Base-by-base conservation (phyloP, 2,329 filamentous ascomycete genomes). In the Trichoderma polysporum region DNA sequence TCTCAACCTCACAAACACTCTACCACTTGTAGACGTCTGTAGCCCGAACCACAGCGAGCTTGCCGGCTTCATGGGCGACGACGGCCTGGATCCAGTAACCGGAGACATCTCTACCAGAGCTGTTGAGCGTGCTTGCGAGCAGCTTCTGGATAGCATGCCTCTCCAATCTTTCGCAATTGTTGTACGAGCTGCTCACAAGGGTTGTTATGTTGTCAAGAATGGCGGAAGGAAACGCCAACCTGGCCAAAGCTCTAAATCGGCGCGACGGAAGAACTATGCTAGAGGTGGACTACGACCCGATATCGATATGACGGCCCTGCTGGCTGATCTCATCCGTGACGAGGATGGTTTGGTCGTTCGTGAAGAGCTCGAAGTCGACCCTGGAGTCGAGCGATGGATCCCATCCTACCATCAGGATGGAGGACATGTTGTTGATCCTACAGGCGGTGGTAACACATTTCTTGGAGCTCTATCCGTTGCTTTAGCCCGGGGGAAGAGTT, bases 381-480 rank as follows among this genome's bases (percentile, higher is more conserved):
- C 88, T 15, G 88, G 89, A 3, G 83, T 90, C 62, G 86, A 90
- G 72, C 81, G 84, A 68, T 97, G 93, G 91, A 79, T 97, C 27
- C 92, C 91, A 13, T 91, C 94, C 8, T 94, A 90, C 74, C 91
- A 94, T 74, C 78, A 76, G 5, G 76, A 80, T 41, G 49, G 72
- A 1, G 67, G 72, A 9, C 86, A 81, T 67, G 92, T 97, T 1
- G 81, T 95, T n/a, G 95, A 98, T 77, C 94, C 94, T 0, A 98
- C 95, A 0, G 95, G 95, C 10, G 95, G 93, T 22, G 95, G 95
- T 0, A 99, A 99, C 78, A 90, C 91, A 0, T 98, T 97, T 73
- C 82, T 97, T 27, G 85, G 85, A 25, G 85, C 85, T n/a, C 71
- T 88, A 54, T 80, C 83, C 0, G 81, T 89, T 13, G 88, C 83